These are phyloP conservation scores for Gaillardinia entomophila DNA, from an alignment of 805 yeast genomes.

Conservation along the genomic window DNA sequence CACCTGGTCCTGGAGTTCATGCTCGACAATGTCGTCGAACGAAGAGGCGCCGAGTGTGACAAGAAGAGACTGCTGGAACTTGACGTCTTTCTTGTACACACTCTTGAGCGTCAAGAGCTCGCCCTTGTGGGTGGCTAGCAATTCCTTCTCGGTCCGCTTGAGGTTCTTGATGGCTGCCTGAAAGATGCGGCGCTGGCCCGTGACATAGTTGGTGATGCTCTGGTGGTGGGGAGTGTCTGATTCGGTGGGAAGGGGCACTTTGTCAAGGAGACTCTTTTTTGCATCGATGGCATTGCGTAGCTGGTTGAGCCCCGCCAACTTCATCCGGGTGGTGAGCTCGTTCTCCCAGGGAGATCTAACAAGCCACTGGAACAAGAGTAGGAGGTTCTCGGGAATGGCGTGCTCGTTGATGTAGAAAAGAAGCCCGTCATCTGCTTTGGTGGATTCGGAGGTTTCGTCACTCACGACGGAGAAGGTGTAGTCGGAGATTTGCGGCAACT, in stretches of 20 bases:
- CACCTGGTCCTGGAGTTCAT: constrained; percentile 50
- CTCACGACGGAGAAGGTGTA: constrained; percentile 33
- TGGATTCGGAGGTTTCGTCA: constrained; percentile 4
- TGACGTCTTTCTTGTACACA: constrained; percentile 49
- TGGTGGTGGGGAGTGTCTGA: constrained; percentile 6
- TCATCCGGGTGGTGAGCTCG: constrained; percentile 44
- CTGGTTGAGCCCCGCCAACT: constrained; percentile 56
- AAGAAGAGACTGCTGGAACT: constrained; percentile 49
- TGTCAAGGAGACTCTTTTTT: constrained; percentile 35
- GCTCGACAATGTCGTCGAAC: constrained; percentile 45
- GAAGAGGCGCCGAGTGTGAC: constrained; percentile 52
- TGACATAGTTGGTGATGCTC: constrained; percentile 41
- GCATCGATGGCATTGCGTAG: constrained; percentile 45
- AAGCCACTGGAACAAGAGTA: constrained; percentile 50
- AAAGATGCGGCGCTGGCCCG: constrained; percentile 44
- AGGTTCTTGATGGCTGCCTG: constrained; percentile 40
- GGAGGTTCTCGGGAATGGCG: constrained; percentile 37
- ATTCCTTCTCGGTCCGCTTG: constrained; percentile 39
- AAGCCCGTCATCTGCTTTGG: constrained; percentile 23
- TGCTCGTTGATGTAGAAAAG: constrained; percentile 34
- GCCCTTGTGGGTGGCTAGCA: constrained; percentile 40
- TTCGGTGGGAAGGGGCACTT: constrained; percentile 1
- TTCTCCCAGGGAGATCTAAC: constrained; percentile 37
- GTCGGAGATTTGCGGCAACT: constrained; percentile 28
- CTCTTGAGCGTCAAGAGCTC: constrained; percentile 49